Base-by-base conservation (phyloP, 306 rosid genomes). In the Dalbergia oliveri region DNA sequence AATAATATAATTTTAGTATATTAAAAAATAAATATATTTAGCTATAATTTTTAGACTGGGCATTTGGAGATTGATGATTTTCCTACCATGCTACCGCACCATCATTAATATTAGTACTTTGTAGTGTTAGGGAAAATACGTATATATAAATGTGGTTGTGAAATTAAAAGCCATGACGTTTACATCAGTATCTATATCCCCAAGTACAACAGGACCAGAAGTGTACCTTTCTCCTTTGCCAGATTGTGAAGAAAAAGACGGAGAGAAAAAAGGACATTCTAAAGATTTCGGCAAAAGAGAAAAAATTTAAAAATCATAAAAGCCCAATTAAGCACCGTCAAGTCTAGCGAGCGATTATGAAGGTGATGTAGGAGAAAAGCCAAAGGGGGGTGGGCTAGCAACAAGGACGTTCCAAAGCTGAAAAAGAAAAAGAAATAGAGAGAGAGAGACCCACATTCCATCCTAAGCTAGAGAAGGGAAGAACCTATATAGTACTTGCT, bases 171-270 rank as follows among this genome's bases (percentile, higher is more conserved):
- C 26, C 39, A 19, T 21, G 70, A 57, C 43, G 59, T 82, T 78
- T 59, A 75, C 84, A 76, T 80, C 73, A 75, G 14, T 75, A 49
- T 68, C 66, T 57, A 69, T 33, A 73, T 66, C 60, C 57, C 21
- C 84, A 69, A 77, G 85, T 84, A 86, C 75, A 79, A 75, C 35
- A 64, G 82, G 74, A 73, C 77, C 76, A 80, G 60, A 72, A 65
- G 81, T 65, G 74, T 77, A 56, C 70, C 86, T 62, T 67, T 75
- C 44, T 78, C 58, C 72, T 68, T 85, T 66, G 86, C 87, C 88
- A 81, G 87, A 85, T 47, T 73, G 82, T 66, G 75, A 70, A 76
- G 86, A 86, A 87, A 84, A 86, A 69, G 87, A 75, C 87, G 31
- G 14, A 81, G 39, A n/a, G 33, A 72, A 69, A 74, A 81, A 21